Evolutionary conservation across 208 protist genomes (phyloP), one percentile per base, ranked within the genome.

Genomic region (Leishmania guyanensis): DNA sequence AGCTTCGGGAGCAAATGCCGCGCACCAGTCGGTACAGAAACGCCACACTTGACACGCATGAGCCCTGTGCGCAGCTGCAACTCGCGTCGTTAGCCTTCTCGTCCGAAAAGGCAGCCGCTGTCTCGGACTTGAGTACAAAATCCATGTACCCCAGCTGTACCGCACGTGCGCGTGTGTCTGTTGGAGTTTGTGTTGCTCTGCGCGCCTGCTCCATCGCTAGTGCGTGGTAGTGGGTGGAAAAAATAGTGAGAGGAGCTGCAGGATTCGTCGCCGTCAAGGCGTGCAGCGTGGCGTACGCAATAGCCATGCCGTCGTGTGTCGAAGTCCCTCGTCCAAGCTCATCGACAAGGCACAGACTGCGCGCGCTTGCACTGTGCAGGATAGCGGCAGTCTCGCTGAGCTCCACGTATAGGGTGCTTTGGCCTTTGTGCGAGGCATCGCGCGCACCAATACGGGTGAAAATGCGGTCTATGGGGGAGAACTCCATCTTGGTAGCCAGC

Each of bases 351-450:
- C 99, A 99, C 43, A 99, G 90, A 56, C 97, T 99, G 60, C 92
- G 85, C 6, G 66, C 71, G 8, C 93, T 99, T 10, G 99, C 98
- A 81, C 97, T 70, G 39, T 90, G 78, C 54, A 99, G 85, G 39
- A 99, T 97, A 33, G 94, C 90, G 9, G 92, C 88, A 8, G 96
- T 98, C 78, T 98, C 94, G 73, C 91, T 94, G 29, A 99, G 90
- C 79, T 99, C 99, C 20, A 99, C 98, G 85, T 98, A 98, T 68
- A 99, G 99, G 5, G 99, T 99, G 69, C 98, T 99, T 79, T 99
- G 97, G 8, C 99, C 99, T 26, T 93, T 94, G 75, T 99, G 89
- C 36, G 99, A 98, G 75, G 98, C 97, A 88, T 99, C 99, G 54
- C 94, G 93, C 0, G 99, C 99, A 54, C 99, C 98, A 54, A 99